phyloP scores from a whole-genome alignment of 2,329 filamentous ascomycete species.

The Diaporthe citrichinensis region DNA sequence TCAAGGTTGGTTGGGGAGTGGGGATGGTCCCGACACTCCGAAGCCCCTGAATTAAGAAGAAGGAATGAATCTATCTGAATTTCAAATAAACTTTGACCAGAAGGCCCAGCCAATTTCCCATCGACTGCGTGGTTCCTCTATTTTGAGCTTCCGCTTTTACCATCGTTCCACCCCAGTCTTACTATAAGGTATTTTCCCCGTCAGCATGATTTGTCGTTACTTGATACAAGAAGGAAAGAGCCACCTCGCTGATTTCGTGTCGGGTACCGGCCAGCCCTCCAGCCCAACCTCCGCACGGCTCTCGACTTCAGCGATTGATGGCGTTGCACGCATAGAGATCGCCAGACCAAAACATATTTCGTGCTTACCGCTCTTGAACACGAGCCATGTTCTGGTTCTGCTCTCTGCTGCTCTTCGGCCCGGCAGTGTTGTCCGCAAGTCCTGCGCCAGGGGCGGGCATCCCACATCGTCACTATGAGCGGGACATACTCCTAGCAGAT shows the following conservation, averaged over 20 bases:
- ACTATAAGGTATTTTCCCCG: not conserved
- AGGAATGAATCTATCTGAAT: conserved; percentile 7
- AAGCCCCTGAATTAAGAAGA: not conserved
- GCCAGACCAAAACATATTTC: too few relatives aligned
- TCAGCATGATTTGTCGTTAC: not conserved
- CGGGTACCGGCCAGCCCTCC: not conserved
- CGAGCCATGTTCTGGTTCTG: not conserved
- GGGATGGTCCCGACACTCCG: not conserved
- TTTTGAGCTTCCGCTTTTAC: not conserved
- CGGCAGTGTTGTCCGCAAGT: not conserved
- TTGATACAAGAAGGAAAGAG: not conserved
- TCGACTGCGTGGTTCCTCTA: not conserved
- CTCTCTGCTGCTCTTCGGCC: not conserved
- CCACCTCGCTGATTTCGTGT: not conserved
- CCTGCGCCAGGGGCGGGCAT: not conserved
- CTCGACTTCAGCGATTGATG: too few relatives aligned
- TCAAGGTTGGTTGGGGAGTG: too few relatives aligned
- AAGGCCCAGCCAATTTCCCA: conserved; percentile 1
- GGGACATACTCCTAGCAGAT: conserved; percentile 15
- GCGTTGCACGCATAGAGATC: not conserved
- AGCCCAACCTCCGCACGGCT: too few relatives aligned
- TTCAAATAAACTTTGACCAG: conserved; percentile 4
- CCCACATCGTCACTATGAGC: conserved; percentile 5
- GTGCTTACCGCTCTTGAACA: not conserved
- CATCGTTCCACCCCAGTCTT: not conserved